These are phyloP conservation scores for Inosperma sp. DNA, from an alignment of 768 basidiomycete species.

Conservation along the genomic window DNA sequence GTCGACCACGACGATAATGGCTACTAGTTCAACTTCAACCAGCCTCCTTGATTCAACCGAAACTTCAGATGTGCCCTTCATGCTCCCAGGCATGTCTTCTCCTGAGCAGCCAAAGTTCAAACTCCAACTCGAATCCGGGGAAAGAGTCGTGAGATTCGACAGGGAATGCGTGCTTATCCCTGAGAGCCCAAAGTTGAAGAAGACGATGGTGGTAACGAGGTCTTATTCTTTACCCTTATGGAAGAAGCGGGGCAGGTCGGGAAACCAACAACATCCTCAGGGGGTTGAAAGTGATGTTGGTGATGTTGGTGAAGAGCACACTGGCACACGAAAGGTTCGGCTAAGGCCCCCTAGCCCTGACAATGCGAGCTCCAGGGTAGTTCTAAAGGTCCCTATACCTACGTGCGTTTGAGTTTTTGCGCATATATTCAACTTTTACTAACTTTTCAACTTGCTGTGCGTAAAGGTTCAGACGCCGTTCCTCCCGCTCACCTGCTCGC, in stretches of 20 bases:
- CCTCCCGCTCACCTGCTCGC: constrained; percentile 38
- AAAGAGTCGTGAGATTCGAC: constrained; percentile 59
- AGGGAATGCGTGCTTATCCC: constrained; percentile 72
- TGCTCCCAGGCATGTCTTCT: constrained; percentile 19
- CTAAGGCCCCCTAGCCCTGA: constrained; percentile 17
- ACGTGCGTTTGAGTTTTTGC: constrained; percentile 36
- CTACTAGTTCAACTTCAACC: constrained; percentile 7
- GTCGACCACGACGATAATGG: constrained; percentile 9
- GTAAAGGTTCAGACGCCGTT: constrained; percentile 40
- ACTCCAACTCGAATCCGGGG: constrained; percentile 1
- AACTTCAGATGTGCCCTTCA: constrained; percentile 13
- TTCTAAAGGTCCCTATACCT: constrained; percentile 59
- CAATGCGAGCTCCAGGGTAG: constrained; percentile 35
- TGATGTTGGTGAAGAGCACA: constrained; percentile 8
- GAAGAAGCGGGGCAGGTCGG: constrained; percentile 35
- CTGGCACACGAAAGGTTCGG: not conserved
- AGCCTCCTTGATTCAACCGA: too few relatives aligned
- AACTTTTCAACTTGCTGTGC: constrained; percentile 5
- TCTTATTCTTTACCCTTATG: constrained; percentile 69
- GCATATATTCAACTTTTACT: not conserved
- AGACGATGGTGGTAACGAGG: constrained; percentile 54
- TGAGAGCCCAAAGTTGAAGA: constrained; percentile 40
- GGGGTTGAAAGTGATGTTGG: constrained; percentile 20
- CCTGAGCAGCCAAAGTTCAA: constrained; percentile 10
- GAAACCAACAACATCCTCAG: constrained; percentile 14